These are phyloP conservation scores for Cryptococcus deneoformans DNA, from an alignment of 1,284 basidiomycete species.

Conservation along the genomic window DNA sequence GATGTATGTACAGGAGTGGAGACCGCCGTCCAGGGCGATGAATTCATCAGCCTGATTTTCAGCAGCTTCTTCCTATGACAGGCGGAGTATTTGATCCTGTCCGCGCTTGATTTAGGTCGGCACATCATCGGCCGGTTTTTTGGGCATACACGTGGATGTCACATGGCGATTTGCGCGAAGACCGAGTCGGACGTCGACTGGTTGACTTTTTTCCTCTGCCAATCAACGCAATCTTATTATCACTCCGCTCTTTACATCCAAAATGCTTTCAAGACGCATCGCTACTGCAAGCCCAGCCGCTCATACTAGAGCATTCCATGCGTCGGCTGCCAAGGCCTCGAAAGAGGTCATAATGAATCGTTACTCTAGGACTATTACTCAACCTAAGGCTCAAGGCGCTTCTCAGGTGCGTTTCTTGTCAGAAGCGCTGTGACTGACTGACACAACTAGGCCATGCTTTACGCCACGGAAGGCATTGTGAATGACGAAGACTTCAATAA, in stretches of 20 bases:
- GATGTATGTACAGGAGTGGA: too few species aligned
- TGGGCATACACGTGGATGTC: too few species aligned
- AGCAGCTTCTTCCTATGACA: too few species aligned
- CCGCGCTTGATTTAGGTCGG: too few species aligned
- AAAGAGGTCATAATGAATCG: conserved; percentile 61
- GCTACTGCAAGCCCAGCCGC: background rate
- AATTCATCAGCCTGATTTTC: too few species aligned
- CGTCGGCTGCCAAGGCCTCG: conserved; percentile 4
- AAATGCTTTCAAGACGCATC: conserved; percentile 16
- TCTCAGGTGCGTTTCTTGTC: conserved; percentile 63
- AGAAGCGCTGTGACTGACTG: background rate
- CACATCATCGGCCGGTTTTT: too few species aligned
- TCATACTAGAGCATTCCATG: conserved; percentile 4
- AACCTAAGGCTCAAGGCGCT: conserved; percentile 88
- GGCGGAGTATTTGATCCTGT: too few species aligned
- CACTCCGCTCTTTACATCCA: background rate
- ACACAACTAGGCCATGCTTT: conserved; percentile 78
- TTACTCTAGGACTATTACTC: conserved; percentile 76
- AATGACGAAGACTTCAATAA: conserved; percentile 79
- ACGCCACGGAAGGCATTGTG: conserved; percentile 85
- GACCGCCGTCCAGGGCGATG: too few species aligned
- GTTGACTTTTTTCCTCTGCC: conserved; percentile 1
- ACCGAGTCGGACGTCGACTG: background rate
- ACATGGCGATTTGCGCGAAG: too few species aligned
- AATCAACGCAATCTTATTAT: background rate